phyloP scores from a whole-genome alignment of 306 rosid species.

The Ormosia emarginata region DNA sequence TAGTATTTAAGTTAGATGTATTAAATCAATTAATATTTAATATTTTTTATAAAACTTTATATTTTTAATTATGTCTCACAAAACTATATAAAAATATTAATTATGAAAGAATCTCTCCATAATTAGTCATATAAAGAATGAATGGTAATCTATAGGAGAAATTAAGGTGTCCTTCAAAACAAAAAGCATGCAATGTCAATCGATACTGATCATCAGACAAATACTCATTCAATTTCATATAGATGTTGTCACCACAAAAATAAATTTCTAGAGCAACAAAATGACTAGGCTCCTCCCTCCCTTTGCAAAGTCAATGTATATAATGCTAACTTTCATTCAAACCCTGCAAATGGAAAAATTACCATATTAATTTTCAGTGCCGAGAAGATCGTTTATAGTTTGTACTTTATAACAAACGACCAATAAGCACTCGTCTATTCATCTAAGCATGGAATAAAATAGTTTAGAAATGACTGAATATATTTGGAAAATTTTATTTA shows the following conservation, averaged over 20 bases:
- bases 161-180: not conserved
- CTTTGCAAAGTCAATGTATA: not conserved
- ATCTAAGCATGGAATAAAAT: not conserved
- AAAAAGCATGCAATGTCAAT: not conserved
- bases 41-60: too few relatives aligned
- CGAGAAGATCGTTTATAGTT: not conserved
- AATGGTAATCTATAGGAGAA: too few relatives aligned
- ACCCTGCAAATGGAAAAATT: constrained; percentile 6
- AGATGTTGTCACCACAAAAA: not conserved
- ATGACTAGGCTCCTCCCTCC: not conserved
- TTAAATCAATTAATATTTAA: too few relatives aligned
- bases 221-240: not conserved
- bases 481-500: too few relatives aligned
- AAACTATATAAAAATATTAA: too few relatives aligned
- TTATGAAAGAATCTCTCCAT: too few relatives aligned
- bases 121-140: too few relatives aligned
- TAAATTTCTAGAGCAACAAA: not conserved
- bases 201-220: not conserved
- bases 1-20: too few relatives aligned
- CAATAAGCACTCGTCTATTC: not conserved
- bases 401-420: not conserved
- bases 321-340: not conserved
- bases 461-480: not conserved
- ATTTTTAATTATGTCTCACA: too few relatives aligned
- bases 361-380: not conserved